These are phyloP conservation scores for Sonneratia caseolaris DNA, from an alignment of 345 rosid species.

Conservation along the genomic window DNA sequence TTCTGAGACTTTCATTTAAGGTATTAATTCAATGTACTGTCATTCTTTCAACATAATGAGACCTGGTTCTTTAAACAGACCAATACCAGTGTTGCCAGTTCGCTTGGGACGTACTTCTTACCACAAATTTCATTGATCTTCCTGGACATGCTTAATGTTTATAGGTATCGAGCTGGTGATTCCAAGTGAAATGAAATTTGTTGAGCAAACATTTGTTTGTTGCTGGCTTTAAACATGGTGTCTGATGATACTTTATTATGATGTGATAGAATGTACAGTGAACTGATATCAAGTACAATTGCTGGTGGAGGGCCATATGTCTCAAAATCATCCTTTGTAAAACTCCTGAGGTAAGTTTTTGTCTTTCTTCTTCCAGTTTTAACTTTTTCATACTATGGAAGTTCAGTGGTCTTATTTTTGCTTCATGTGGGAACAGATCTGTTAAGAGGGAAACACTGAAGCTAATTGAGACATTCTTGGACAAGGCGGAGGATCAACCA, in stretches of 20 bases:
- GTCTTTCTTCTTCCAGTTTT: not conserved
- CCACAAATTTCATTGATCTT: constrained; percentile 83
- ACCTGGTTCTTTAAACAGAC: constrained; percentile 46
- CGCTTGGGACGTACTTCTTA: constrained; percentile 84
- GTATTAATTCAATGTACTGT: not conserved
- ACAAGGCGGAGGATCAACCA: constrained; percentile 99
- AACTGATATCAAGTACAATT: constrained; percentile 89
- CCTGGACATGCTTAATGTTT: constrained; percentile 97
- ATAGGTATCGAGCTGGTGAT: constrained; percentile 46
- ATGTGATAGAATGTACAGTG: constrained; percentile 93
- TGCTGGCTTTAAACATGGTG: not conserved
- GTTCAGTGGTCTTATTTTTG: not conserved
- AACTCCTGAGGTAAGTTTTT: constrained; percentile 64
- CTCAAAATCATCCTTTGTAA: constrained; percentile 82
- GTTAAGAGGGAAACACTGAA: constrained; percentile 97
- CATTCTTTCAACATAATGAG: not conserved
- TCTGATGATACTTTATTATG: constrained; percentile 2
- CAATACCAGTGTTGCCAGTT: constrained; percentile 91
- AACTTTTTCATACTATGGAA: not conserved
- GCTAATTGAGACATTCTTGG: constrained; percentile 95
- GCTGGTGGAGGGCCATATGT: constrained; percentile 90
- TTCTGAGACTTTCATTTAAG: not conserved
- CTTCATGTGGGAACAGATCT: constrained; percentile 42
- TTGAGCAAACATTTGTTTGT: not conserved
- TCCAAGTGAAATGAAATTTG: not conserved